These are phyloP conservation scores for Medicago lupulina DNA, from an alignment of 306 rosid genomes.

Conservation along the genomic window DNA sequence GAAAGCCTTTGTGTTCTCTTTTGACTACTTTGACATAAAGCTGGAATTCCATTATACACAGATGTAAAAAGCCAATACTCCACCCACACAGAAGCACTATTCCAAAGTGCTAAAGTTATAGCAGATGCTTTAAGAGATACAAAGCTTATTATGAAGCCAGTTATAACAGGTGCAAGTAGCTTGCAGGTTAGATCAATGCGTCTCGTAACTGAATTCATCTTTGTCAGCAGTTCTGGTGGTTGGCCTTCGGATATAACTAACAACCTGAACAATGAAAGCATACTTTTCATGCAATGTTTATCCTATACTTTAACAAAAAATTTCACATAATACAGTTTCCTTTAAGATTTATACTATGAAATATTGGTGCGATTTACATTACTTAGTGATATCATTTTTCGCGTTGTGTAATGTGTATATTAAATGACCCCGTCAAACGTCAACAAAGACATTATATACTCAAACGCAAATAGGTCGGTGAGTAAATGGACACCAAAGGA, in stretches of 20 bases:
- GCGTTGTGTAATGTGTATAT: too few relatives aligned
- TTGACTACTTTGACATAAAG: constrained; percentile 60
- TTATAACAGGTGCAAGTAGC: constrained; percentile 82
- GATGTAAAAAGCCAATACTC: constrained; percentile 87
- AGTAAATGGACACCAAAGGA: too few relatives aligned
- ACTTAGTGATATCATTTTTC: too few relatives aligned
- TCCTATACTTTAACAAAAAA: neutral
- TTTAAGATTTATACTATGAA: too few relatives aligned
- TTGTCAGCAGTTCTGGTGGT: constrained; percentile 66
- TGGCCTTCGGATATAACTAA: constrained; percentile 83
- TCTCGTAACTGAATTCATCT: constrained; percentile 70
- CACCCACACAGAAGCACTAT: constrained; percentile 64
- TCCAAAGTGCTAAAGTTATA: constrained; percentile 76
- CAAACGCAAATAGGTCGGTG: too few relatives aligned
- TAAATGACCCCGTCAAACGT: too few relatives aligned
- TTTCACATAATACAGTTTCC: neutral
- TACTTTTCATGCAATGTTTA: neutral
- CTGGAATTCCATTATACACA: constrained; percentile 77
- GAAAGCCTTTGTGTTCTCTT: constrained; percentile 57
- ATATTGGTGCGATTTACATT: neutral
- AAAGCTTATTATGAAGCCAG: constrained; percentile 87
- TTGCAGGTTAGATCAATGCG: constrained; percentile 88
- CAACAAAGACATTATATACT: too few relatives aligned
- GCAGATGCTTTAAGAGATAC: constrained; percentile 85
- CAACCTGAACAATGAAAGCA: constrained; percentile 58